Evolutionary conservation across 345 rosid genomes (phyloP).

Genomic region (Rhizophora mangle): DNA sequence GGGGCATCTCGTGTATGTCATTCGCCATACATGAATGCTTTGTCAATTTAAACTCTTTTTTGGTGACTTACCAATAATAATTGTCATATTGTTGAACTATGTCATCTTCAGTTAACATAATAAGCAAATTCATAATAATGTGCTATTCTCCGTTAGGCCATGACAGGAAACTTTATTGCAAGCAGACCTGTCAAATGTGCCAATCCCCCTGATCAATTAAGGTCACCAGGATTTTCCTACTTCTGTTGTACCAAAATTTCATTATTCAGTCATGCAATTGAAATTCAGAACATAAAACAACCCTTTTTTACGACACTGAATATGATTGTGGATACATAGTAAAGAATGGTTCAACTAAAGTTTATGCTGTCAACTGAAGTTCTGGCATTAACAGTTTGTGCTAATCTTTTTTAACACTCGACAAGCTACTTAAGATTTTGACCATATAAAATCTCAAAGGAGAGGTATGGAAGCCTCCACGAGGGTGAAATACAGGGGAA

Average conservation of each 20-base stretch:
- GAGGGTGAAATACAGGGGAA: conserved; percentile 12
- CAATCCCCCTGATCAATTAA: background rate
- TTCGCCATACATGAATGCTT: conserved; percentile 13
- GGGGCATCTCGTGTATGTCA: conserved; percentile 6
- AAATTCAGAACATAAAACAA: background rate
- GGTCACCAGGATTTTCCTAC: background rate
- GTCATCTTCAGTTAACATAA: background rate
- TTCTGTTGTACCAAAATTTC: background rate
- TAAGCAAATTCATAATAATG: no score
- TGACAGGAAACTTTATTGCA: background rate
- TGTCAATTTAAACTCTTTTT: conserved; percentile 22
- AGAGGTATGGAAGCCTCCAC: conserved; percentile 3
- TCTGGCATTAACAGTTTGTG: no score
- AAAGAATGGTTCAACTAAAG: background rate
- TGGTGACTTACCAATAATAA: background rate
- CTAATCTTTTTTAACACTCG: no score
- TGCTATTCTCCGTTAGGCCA: background rate
- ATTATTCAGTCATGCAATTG: background rate
- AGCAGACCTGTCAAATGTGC: conserved; percentile 13
- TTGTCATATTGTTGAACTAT: background rate
- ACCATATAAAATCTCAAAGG: background rate
- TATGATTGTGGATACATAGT: no score
- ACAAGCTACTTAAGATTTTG: background rate
- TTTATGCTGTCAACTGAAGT: no score
- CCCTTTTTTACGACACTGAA: no score